Evolutionary conservation across 2,329 filamentous ascomycete genomes (phyloP), one percentile per base, ranked within the genome.

Genomic region (Didymella pomorum): DNA sequence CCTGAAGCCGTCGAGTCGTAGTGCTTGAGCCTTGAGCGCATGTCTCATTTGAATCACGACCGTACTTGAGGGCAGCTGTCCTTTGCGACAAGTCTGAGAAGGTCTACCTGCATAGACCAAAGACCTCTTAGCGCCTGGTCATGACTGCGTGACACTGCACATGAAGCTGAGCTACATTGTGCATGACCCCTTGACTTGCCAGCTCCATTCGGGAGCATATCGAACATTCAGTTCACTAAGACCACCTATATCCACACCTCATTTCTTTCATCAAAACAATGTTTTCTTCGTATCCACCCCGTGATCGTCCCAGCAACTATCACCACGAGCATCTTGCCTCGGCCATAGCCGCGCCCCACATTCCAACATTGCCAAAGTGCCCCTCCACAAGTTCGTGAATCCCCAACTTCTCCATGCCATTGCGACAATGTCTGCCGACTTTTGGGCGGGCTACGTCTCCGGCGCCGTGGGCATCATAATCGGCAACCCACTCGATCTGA

Each of bases 391-490:
- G 41, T 43, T 14, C 39, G 41, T 51, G 28, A 48, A 20, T n/a
- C 23, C 41, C 45, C 52, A 16, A 35, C 43, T 47, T 29, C 44
- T 47, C 29, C 56, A 57, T 48, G 48, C 25, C 52, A 56, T 57
- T 55, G 47, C 52, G 41, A 52, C 23, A 54, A 94, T 95, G 91
- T 91, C 91, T 49, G 87, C 92, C 67, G 93, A 97, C 75, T 97
- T 97, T 78, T 96, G 91, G 91, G 91, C 93, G 57, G 93, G 93
- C 71, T 97, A 97, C 77, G 79, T 95, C 61, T 94, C 90, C 72
- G 94, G 94, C 52, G 92, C 90, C 56, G 83, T 89, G 47, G 91
- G 92, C 44, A 97, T 97, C 69, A 80, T 96, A 46, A 89, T 97
- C 60, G 93, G 94, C 62, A 97, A 97, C 70, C 92, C 93, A 3